These are phyloP conservation scores for Eimeria acervulina DNA, from an alignment of 169 alveolate species.

Conservation along the genomic window DNA sequence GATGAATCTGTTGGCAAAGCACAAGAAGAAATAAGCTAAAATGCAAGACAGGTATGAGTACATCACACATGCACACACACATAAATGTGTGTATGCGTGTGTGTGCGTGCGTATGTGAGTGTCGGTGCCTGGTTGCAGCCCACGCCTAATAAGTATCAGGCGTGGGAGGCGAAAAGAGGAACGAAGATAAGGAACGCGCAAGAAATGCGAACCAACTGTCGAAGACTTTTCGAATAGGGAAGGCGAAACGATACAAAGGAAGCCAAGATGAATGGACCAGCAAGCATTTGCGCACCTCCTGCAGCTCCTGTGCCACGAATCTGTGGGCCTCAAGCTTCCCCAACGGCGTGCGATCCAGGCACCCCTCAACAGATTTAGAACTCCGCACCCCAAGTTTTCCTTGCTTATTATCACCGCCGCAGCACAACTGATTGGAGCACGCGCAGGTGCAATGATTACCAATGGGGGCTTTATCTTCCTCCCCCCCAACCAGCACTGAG, in stretches of 20 bases:
- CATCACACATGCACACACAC: no score
- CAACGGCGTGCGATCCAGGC: not conserved
- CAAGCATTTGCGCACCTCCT: constrained; percentile 6
- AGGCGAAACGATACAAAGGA: not conserved
- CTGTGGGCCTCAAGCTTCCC: constrained; percentile 17
- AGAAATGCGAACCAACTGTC: not conserved
- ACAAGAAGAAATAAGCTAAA: not conserved
- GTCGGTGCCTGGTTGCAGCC: no score
- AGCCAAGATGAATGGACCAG: not conserved
- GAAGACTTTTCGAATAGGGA: not conserved
- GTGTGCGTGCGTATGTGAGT: no score
- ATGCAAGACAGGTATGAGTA: not conserved
- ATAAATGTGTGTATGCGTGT: no score
- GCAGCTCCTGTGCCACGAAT: constrained; percentile 69
- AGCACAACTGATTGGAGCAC: not conserved
- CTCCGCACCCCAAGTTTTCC: not conserved
- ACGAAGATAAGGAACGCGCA: not conserved
- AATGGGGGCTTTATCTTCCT: not conserved
- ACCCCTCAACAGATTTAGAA: constrained; percentile 1
- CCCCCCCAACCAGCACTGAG: not conserved
- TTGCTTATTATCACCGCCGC: constrained; percentile 12
- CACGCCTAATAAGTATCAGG: not conserved
- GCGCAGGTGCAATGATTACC: not conserved
- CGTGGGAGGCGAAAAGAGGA: not conserved
- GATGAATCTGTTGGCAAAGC: constrained; percentile 24